Base-by-base conservation (phyloP, 768 basidiomycete species). In the Boletales sp. region DNA sequence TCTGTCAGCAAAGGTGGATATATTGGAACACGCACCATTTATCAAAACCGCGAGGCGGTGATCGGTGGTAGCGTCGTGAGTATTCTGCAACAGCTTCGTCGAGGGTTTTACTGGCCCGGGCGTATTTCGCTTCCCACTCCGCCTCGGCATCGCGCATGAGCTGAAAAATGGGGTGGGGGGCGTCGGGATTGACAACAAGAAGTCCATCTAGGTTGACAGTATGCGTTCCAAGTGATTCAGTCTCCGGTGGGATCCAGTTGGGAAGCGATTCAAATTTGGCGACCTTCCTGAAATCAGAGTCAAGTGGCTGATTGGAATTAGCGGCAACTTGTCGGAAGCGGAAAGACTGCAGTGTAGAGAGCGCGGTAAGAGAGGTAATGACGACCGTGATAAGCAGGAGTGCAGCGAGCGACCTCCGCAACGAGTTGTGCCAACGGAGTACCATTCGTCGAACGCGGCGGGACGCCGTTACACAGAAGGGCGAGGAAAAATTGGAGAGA, bases 91-190 rank as follows among this genome's bases (percentile, higher is more conserved):
- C 67, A 0, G 76, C 76, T 40, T 70, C 59, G 1, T 61, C 60
- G 8, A 76, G 57, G 0, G 72, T 71, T 24, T 45, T 66, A 40
- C 75, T 76, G 27, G 69, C 72, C 1, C 62, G 63, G 0, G 54
- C 50, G 1, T 55, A 46, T 57, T 73, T 74, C 2, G 49, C 54
- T 1, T 61, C 52, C 77, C 77, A 79, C 17, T 58, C 58, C 1
- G 50, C 31, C 50, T 73, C 66, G 0, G 74, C 73, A 13, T 64
- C 53, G 29, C 51, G 53, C n/a, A 77, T 72, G 27, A 79, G 61
- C 35, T 72, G 69, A 40, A 69, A 68, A 17, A 79, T 72, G 1
- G 77, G 77, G 54, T 79, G 75, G 2, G 64, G 55, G 1, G 68
- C 72, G 8, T 64, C 40, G 0, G 64, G 64, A 42, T 74, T 68